Conservation (phyloP, 352 stramenopile genomes). For the Pythium myriotylum region DNA sequence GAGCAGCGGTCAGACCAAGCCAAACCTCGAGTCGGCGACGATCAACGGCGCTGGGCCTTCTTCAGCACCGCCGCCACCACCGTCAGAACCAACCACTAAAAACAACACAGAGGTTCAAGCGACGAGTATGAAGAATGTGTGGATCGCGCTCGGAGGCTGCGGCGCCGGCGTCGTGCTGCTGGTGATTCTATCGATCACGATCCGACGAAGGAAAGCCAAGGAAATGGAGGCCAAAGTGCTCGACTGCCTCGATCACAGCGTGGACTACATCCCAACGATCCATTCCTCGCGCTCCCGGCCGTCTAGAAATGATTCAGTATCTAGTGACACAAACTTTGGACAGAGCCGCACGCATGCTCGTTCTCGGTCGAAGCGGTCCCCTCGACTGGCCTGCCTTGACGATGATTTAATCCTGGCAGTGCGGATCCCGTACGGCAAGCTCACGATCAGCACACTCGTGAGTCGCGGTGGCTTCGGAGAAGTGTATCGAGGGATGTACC, state of each 20-base stretch:
- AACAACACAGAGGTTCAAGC: slow-evolving; percentile 4
- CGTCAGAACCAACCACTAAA: neutral
- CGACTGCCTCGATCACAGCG: slow-evolving; percentile 1
- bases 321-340: too few relatives aligned
- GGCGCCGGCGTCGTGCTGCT: slow-evolving; percentile 8
- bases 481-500: slow-evolving; percentile 50
- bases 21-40: neutral
- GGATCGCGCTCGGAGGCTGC: slow-evolving; percentile 7
- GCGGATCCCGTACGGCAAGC: slow-evolving; percentile 46
- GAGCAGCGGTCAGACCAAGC: neutral
- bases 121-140: slow-evolving; percentile 8
- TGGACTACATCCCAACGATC: neutral
- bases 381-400: neutral
- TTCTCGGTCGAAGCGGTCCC: neutral
- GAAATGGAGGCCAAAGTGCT: neutral
- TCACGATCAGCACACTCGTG: slow-evolving; percentile 40
- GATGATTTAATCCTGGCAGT: slow-evolving; percentile 16
- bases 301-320: too few relatives aligned
- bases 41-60: neutral
- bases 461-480: slow-evolving; percentile 50
- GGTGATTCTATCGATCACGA: slow-evolving; percentile 1
- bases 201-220: slow-evolving; percentile 5
- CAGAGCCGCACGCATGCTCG: too few relatives aligned
- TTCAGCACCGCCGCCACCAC: neutral
- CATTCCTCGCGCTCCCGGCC: neutral